phyloP scores from a whole-genome alignment of 1,284 basidiomycete genomes.

The Phaffia rhodozyma region DNA sequence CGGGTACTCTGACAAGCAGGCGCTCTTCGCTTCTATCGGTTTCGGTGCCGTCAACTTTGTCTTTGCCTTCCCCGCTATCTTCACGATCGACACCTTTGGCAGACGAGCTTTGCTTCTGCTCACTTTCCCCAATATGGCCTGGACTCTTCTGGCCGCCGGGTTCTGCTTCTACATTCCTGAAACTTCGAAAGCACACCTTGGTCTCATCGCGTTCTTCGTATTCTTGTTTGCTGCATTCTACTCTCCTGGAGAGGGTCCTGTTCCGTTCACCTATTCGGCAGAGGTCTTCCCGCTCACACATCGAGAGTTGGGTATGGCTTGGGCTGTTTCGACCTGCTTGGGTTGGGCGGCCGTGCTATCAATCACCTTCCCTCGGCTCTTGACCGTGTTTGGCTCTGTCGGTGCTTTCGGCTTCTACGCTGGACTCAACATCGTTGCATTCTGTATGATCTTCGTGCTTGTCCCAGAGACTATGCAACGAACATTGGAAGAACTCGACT shows the following conservation, averaged over 20 bases:
- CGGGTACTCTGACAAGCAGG: conserved; percentile 30
- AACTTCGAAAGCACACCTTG: conserved; percentile 38
- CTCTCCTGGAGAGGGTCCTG: conserved; percentile 34
- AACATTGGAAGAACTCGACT: conserved; percentile 51
- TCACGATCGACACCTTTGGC: conserved; percentile 50
- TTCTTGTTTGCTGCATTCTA: conserved; percentile 31
- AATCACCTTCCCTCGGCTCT: conserved; percentile 29
- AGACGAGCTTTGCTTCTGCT: conserved; percentile 42
- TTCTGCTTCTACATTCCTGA: conserved; percentile 40
- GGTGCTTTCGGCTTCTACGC: conserved; percentile 31
- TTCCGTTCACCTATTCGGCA: conserved; percentile 40
- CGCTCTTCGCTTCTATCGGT: conserved; percentile 49
- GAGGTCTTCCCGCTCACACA: conserved; percentile 42
- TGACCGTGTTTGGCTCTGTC: conserved; percentile 23
- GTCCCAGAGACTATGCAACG: conserved; percentile 70
- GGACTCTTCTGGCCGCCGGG: conserved; percentile 32
- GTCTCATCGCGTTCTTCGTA: conserved; percentile 41
- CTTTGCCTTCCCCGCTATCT: conserved; percentile 47
- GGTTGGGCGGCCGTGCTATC: conserved; percentile 39
- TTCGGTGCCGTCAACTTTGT: conserved; percentile 40
- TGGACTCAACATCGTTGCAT: conserved; percentile 40
- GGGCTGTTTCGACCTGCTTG: conserved; percentile 21
- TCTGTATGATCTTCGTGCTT: conserved; percentile 38
- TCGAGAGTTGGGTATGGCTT: conserved; percentile 41
- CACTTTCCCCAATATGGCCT: conserved; percentile 42